Base-by-base conservation (phyloP, 2,329 filamentous ascomycete genomes). In the Microdochium bolleyi region DNA sequence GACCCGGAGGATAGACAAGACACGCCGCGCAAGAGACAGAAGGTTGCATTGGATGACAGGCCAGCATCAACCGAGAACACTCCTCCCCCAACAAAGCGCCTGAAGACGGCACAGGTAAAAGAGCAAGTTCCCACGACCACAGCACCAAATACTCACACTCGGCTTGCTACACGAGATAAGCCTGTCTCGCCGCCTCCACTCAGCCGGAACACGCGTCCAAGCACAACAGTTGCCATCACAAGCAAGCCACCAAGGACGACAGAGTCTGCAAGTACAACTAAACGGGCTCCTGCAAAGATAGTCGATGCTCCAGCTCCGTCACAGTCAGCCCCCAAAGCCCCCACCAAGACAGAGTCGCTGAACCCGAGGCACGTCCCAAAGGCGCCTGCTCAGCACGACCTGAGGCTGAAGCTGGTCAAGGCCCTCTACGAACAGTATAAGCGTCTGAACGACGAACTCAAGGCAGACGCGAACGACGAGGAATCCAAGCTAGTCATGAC, bases 291-390 rank as follows among this genome's bases (percentile, higher is more conserved):
- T 8, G 14, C 14, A 5, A 49, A 49, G 24, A n/a, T 3, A 19
- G 14, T 9, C 8, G n/a, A 13, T 3, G 9, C 24, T 9, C 27
- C 11, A 14, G n/a, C 22, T 16, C 19, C 49, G 30, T 34, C 10
- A 8, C 25, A 55, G 50, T 22, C 48, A 13, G 7, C 55, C 21
- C 59, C 59, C 34, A 38, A 56, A 50, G 41, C 54, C 4, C 50
- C 59, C 19, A 67, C 67, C 48, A 70, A 70, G 52, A 56, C 67
- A 14, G 83, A 88, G 67, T 67, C 73, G 19, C 75, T 92, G 34
- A 88, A 88, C 58, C 88, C 88, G 49, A 80, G 87, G 7, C 74
- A 83, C 38, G 72, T 92, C 2, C 75, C 78, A 53, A 71, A 70
- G 34, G 72, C 80, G 1, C 83, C 84, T 1, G 79, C 82, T 3